Base-by-base conservation (phyloP, 495 filamentous ascomycete species). In the Penicillium verhagenii region DNA sequence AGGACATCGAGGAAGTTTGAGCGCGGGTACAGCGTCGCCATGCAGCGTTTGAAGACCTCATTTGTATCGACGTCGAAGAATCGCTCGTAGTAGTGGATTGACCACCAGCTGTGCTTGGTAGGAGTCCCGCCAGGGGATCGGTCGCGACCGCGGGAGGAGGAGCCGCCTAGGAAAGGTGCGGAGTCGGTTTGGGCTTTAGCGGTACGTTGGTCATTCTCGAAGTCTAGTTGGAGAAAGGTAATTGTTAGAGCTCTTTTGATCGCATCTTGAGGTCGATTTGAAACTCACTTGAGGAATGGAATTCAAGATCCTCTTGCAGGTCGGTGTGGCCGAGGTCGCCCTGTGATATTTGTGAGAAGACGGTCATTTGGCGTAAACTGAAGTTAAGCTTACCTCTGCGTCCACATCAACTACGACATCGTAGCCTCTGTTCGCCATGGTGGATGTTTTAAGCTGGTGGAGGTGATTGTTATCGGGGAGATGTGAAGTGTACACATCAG, bases 321-420 rank as follows among this genome's bases (percentile, higher is more conserved):
- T 98, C 94, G 29, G 94, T 97, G 74, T 97, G 91, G 63, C 94
- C 94, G 56, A 98, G 87, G 77, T 98, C 94, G 71, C 94, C 94
- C 90, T 97, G 61, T 37, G 35, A 23, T n/a, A n/a, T 24, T 37
- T 39, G 46, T 69, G 58, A 73, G 61, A 46, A 43, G n/a, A 23
- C 18, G 8, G 7, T 23, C 20, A 47, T 16, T 14, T 14, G 10
- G 1, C 20, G 18, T 19, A n/a, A 11, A 7, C 19, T 29, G 10
- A 14, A 47, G 29, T n/a, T 23, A 23, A 47, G 1, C 57, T 49
- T 72, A 91, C 91, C 79, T 97, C 93, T 59, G 90, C 88, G 67
- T 97, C 93, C 50, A 97, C 85, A 64, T 97, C 94, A 23, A 98
- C 94, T 61, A 98, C 93, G 53, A 95, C 94, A 75, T 98, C 95